These are phyloP conservation scores for Medicago truncatula DNA, from an alignment of 306 rosid species.

Conservation along the genomic window DNA sequence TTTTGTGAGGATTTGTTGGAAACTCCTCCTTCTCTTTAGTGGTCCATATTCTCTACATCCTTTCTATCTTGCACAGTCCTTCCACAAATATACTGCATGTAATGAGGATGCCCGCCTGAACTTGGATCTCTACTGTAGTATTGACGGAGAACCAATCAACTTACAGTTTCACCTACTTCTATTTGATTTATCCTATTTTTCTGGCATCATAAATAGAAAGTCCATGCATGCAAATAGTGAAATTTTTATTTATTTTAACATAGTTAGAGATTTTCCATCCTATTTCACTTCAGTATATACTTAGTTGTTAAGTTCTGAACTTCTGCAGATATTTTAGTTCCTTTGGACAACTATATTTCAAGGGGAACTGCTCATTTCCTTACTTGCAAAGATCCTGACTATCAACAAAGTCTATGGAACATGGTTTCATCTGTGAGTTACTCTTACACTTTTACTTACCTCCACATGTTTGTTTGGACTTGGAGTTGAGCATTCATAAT, in stretches of 20 bases:
- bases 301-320: slow-evolving; percentile 19
- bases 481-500: slow-evolving; percentile 9
- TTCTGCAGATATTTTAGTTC: slow-evolving; percentile 84
- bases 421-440: slow-evolving; percentile 88
- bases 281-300: neutral
- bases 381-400: slow-evolving; percentile 80
- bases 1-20: neutral
- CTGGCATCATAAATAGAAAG: neutral
- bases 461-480: slow-evolving; percentile 10
- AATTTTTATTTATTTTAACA: slow-evolving; percentile 23
- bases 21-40: neutral
- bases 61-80: neutral
- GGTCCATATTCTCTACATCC: neutral
- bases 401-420: slow-evolving; percentile 92
- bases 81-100: neutral
- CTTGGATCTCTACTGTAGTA: neutral
- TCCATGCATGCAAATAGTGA: neutral
- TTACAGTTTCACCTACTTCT: neutral
- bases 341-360: slow-evolving; percentile 92
- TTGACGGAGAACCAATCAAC: neutral
- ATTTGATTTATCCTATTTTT: neutral
- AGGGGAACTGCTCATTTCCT: slow-evolving; percentile 92
- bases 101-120: neutral
- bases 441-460: slow-evolving; percentile 20
- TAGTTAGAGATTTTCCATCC: slow-evolving; percentile 1